Evolutionary conservation across 2,329 filamentous ascomycete genomes (phyloP).

Genomic region (Cordyceps farinosa): DNA sequence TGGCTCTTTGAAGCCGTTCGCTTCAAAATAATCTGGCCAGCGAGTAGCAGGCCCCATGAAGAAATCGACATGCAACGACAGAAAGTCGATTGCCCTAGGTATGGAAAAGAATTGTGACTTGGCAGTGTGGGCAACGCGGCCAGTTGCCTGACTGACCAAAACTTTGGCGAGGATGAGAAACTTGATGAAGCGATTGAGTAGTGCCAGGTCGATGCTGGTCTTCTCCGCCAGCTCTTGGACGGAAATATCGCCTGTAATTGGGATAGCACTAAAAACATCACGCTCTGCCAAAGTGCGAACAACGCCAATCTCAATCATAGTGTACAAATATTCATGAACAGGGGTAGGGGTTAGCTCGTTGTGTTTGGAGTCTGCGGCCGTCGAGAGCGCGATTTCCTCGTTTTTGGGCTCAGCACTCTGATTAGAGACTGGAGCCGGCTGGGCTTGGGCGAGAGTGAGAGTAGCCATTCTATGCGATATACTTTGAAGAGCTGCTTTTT

Average conservation of each 20-base stretch:
- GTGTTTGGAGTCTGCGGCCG: no score
- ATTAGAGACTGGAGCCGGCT: no score
- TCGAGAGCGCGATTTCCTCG: no score
- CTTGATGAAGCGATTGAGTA: conserved; percentile 23
- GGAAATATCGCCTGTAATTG: conserved; percentile 26
- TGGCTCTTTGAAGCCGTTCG: conserved; percentile 32
- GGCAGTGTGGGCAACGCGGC: neutral
- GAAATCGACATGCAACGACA: conserved; percentile 1
- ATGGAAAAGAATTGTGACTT: neutral
- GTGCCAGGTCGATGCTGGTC: conserved; percentile 25
- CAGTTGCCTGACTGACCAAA: neutral
- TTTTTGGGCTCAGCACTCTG: no score
- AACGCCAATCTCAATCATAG: neutral
- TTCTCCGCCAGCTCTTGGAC: conserved; percentile 28
- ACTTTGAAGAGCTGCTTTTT: no score
- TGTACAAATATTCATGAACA: neutral
- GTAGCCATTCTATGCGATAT: no score
- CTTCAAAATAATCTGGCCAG: conserved; percentile 31
- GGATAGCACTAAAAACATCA: conserved; percentile 32
- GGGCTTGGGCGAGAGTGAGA: no score
- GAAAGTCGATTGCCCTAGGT: neutral
- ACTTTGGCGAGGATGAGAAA: conserved; percentile 17
- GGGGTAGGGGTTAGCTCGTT: neutral
- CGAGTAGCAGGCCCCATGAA: neutral
- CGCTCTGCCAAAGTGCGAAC: conserved; percentile 28